Percentiles rank a stretch among this genome's conserved stretches.
These are phyloP conservation scores for Fusarium sp. DNA, from an alignment of 2,329 filamentous ascomycete genomes.

Conservation along the genomic window DNA sequence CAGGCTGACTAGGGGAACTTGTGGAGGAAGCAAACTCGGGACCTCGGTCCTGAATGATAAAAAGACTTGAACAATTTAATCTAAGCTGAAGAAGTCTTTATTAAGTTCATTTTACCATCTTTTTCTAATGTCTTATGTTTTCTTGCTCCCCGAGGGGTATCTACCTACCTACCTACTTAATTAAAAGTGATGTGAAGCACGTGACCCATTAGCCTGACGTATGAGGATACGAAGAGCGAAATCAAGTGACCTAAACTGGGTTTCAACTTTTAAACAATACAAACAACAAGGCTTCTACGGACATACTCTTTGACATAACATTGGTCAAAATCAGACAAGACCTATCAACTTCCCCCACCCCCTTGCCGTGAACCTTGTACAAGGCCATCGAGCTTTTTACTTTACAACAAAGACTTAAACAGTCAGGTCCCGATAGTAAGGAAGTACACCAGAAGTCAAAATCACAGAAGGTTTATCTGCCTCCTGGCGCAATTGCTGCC, in stretches of 20 bases:
- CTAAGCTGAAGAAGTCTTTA: background rate
- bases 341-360: background rate
- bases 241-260: background rate
- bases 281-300: background rate
- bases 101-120: background rate
- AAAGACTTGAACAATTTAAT: background rate
- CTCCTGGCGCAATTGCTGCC: background rate
- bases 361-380: background rate
- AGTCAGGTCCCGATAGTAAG: background rate
- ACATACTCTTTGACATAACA: background rate
- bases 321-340: background rate
- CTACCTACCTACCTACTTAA: background rate
- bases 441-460: background rate
- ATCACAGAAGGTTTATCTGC: background rate
- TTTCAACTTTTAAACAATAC: background rate
- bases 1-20: background rate
- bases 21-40: background rate
- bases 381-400: background rate
- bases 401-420: background rate
- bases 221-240: background rate
- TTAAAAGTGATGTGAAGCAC: background rate
- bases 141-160: background rate
- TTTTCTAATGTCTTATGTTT: background rate
- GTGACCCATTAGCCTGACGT: background rate
- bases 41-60: background rate